Base-by-base conservation (phyloP, 1,284 basidiomycete genomes). In the Phylloboletellus chloephorus region DNA sequence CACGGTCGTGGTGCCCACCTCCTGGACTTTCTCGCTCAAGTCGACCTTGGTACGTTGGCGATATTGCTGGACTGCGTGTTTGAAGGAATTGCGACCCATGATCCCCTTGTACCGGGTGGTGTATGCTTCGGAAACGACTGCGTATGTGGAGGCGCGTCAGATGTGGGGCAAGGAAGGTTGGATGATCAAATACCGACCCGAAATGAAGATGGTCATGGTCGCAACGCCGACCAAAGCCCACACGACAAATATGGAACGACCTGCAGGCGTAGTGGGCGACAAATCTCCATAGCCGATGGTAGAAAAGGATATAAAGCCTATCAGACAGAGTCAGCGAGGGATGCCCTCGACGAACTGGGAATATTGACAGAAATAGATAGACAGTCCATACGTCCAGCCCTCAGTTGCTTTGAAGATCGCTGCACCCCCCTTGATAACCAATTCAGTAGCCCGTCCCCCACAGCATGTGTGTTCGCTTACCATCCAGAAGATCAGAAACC, bases 191-290 rank as follows among this genome's bases (percentile, higher is more conserved):
- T 29, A 46, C 69, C n/a, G 43, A 82, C 83, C 74, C 7, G 82
- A 79, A 44, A 83, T 73, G 8, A 87, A 67, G 25, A 84, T 78
- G 0, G 84, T 85, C 73, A 88, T 76, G 0, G 82, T 77, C 1
- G 72, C 83, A 13, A 89, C 81, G 16, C 86, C 86, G 7, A 86
- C 63, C 31, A 92, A 61, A 0, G 86, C 82, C 88, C 88, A 91
- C 7, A 81, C 75, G 39, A 90, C 76, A 59, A 92, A 91, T 34
- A 91, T 72, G 5, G 81, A 78, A 17, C 85, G 73, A 3, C 88
- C 88, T 5, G 80, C 74, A 10, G 79, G 73, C 0, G 81, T 79
- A 29, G 61, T 57, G 0, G 83, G 84, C 0, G 72, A 56, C 23
- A 72, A 67, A 51, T 89, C 85, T 7, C 86, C 83, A 53, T 82